Base-by-base conservation (phyloP, 345 rosid species). In the Linum usitatissimum region DNA sequence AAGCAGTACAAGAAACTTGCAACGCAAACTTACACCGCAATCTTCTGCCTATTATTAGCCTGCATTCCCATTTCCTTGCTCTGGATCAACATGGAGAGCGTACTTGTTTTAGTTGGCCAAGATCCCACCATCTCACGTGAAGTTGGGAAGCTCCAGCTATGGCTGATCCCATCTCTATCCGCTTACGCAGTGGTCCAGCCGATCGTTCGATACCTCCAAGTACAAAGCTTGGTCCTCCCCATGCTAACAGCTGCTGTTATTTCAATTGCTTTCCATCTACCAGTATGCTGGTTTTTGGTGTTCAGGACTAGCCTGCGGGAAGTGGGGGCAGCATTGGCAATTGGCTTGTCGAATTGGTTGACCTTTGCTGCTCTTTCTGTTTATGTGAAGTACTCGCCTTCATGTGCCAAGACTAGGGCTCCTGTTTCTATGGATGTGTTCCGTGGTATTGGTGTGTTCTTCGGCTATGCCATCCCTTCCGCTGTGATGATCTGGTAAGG, bases 201-300 rank as follows among this genome's bases (percentile, higher is more conserved):
- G 3, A 5, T 60, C 2, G 48, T 60, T 8, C 14, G 63, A 13
- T 60, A 60, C 63, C 38, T 14, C 18, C 63, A 60, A 19, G 38
- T 18, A 20, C 63, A 60, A 9, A 60, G 63, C 39, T 15, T 60
- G 49, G 38, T 60, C 12, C 6, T 19, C 2, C 63, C 63, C 13
- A 38, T 60, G 9, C 36, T 60, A 18, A 6, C 38, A 0, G 17
- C 21, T 4, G 36, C 45, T 10, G 19, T 34, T 4, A 17, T 60
- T 40, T 30, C 63, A 0, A 18, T 63, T 13, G 30, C 15, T 60
- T 42, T 19, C 48, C 55, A 54, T 66, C 55, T 39, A 17, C 56
- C 30, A 15, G 18, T 68, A 15, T 57, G 19, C 48, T 18, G 68
- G 70, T 1, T n/a, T 34, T 18, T 60, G 63, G 63, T 60, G 45